Conservation (phyloP, 495 filamentous ascomycete genomes). For the Bacidia rubella region DNA sequence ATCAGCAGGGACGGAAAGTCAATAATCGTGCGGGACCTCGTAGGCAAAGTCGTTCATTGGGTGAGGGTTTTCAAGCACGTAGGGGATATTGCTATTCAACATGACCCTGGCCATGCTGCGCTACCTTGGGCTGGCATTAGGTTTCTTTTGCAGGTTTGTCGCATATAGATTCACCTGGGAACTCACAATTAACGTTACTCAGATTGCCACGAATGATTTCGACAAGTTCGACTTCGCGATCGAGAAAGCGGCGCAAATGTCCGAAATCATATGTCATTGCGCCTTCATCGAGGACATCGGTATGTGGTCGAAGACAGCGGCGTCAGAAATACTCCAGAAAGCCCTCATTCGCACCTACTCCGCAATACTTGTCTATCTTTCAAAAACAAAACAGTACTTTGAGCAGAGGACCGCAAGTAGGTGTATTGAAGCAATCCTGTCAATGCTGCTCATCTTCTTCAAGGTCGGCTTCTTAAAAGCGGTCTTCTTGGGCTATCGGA, state of each 20-base stretch:
- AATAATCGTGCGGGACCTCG: conserved; percentile 15
- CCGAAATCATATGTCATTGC: not conserved
- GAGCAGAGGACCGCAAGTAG: not conserved
- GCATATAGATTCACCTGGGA: not conserved
- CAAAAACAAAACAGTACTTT: not conserved
- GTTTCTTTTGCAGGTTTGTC: conserved; percentile 19
- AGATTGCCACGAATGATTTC: not conserved
- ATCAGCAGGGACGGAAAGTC: conserved; percentile 7
- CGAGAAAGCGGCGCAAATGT: not conserved
- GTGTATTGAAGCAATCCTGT: not conserved
- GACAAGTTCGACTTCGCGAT: not conserved
- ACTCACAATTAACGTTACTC: not conserved
- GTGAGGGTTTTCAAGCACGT: conserved; percentile 15
- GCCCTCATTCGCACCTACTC: not conserved
- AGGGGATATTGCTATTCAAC: conserved; percentile 17
- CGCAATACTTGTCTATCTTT: not conserved
- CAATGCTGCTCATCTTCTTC: not conserved
- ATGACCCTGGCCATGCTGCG: conserved; percentile 18
- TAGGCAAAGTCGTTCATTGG: conserved; percentile 13
- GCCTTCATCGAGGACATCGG: not conserved
- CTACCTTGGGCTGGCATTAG: conserved; percentile 20
- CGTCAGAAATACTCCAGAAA: not conserved
- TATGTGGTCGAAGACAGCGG: not conserved
- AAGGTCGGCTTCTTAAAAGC: not conserved
- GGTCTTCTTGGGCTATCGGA: not conserved